These are phyloP conservation scores for Exophiala calicioides DNA, from an alignment of 2,329 filamentous ascomycete species.

Conservation along the genomic window DNA sequence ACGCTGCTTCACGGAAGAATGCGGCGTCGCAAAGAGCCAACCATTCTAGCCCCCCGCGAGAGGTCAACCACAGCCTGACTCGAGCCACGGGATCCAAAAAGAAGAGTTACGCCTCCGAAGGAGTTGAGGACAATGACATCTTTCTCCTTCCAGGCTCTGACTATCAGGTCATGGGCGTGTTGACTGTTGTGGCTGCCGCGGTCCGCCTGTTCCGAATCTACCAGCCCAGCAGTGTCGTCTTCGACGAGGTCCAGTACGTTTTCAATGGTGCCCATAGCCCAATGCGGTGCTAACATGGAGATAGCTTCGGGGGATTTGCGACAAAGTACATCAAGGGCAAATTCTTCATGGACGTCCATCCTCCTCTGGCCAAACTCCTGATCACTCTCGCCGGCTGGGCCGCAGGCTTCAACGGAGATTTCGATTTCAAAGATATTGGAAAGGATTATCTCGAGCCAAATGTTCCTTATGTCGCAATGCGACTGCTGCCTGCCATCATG, in stretches of 20 bases:
- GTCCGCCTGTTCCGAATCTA: slow-evolving; percentile 95
- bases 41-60: slow-evolving; percentile 30
- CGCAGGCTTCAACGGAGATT: slow-evolving; percentile 90
- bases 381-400: slow-evolving; percentile 94
- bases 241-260: slow-evolving; percentile 97
- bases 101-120: slow-evolving; percentile 50
- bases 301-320: slow-evolving; percentile 93
- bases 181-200: slow-evolving; percentile 74
- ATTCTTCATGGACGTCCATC: slow-evolving; percentile 99
- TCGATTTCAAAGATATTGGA: slow-evolving; percentile 99
- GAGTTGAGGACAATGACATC: slow-evolving; percentile 82
- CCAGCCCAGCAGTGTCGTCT: slow-evolving; percentile 93
- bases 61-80: slow-evolving; percentile 4
- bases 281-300: slow-evolving; percentile 8
- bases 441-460: slow-evolving; percentile 95
- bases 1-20: slow-evolving; percentile 14
- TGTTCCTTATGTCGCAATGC: slow-evolving; percentile 97
- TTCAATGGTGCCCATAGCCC: neutral
- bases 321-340: slow-evolving; percentile 98
- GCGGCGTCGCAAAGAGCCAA: slow-evolving; percentile 11
- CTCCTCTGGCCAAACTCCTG: slow-evolving; percentile 91
- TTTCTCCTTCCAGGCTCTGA: slow-evolving; percentile 81
- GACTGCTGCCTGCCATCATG: slow-evolving; percentile 84
- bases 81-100: slow-evolving; percentile 30
- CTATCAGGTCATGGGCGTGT: slow-evolving; percentile 71